A percentile compares a stretch with the other conserved stretches of the same genome.
Evolutionary conservation across 1,284 basidiomycete species (phyloP).

Genomic region (Sanghuangporus weigelae): DNA sequence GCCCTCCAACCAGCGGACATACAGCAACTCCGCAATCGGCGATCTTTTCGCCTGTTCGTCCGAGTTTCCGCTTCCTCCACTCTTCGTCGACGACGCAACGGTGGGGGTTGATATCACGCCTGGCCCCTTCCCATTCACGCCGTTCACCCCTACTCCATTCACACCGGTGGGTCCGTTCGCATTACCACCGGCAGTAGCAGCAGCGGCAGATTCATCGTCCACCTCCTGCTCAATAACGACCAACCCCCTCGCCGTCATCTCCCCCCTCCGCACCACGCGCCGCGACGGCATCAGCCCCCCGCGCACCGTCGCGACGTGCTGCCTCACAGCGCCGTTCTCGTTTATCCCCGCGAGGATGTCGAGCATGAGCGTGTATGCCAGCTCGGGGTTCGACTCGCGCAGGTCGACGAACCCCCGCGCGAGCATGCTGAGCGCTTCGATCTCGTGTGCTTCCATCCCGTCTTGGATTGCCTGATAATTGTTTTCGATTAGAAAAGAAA

Average conservation of each 20-base stretch:
- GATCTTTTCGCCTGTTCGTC: conserved; percentile 44
- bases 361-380: conserved; percentile 82
- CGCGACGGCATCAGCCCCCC: conserved; percentile 66
- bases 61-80: neutral
- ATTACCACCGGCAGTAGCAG: neutral
- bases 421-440: conserved; percentile 87
- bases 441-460: conserved; percentile 83
- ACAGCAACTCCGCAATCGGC: conserved; percentile 90
- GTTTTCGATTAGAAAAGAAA: neutral
- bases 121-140: conserved; percentile 10
- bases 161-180: neutral
- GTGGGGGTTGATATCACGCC: conserved; percentile 6
- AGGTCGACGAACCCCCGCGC: conserved; percentile 85
- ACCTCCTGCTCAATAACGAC: conserved; percentile 75
- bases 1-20: conserved; percentile 94
- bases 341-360: conserved; percentile 90
- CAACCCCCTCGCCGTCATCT: conserved; percentile 75
- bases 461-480: conserved; percentile 68
- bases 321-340: conserved; percentile 71
- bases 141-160: neutral
- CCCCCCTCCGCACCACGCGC: conserved; percentile 71
- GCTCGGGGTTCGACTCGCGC: conserved; percentile 71
- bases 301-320: conserved; percentile 71
- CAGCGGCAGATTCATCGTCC: no score
- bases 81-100: conserved; percentile 25